Conservation (phyloP, 2,329 filamentous ascomycete species). For the Neofusicoccum kwambonambiense region DNA sequence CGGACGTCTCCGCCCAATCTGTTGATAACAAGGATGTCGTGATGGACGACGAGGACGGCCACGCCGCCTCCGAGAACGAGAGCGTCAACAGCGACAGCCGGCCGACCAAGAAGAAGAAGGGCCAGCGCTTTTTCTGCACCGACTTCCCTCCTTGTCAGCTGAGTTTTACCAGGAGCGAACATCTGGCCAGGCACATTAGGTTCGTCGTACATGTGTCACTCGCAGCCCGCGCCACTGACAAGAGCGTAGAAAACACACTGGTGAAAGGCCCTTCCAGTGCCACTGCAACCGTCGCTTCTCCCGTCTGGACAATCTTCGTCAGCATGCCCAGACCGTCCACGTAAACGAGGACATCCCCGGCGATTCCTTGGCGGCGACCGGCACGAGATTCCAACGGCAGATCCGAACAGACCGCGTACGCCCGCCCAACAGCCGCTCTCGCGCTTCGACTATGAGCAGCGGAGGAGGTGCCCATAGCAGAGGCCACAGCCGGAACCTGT, state of each 20-base stretch:
- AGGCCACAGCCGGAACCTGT: conserved; percentile 81
- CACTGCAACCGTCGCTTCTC: conserved; percentile 94
- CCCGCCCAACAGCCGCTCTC: conserved; percentile 68
- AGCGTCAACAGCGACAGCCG: conserved; percentile 58
- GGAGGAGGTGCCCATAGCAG: conserved; percentile 60
- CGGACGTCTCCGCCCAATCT: conserved; percentile 49
- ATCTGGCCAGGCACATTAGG: conserved; percentile 91
- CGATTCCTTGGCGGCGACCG: conserved; percentile 88
- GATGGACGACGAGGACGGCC: conserved; percentile 71
- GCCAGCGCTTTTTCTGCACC: conserved; percentile 92
- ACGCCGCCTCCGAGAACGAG: conserved; percentile 50
- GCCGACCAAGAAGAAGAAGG: conserved; percentile 91
- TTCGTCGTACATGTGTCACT: conserved; percentile 42
- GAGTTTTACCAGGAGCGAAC: conserved; percentile 94
- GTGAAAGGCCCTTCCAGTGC: conserved; percentile 93
- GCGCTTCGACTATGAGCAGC: conserved; percentile 75
- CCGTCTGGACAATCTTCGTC: conserved; percentile 87
- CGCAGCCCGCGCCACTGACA: conserved; percentile 14
- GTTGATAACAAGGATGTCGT: conserved; percentile 68
- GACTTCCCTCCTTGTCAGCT: conserved; percentile 91
- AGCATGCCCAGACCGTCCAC: conserved; percentile 97
- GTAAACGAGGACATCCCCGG: conserved; percentile 95
- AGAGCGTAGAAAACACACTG: conserved; percentile 79
- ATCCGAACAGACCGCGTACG: conserved; percentile 83
- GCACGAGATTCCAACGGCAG: conserved; percentile 88